These are phyloP conservation scores for Trifolium subterraneum DNA, from an alignment of 306 rosid genomes.

Conservation along the genomic window DNA sequence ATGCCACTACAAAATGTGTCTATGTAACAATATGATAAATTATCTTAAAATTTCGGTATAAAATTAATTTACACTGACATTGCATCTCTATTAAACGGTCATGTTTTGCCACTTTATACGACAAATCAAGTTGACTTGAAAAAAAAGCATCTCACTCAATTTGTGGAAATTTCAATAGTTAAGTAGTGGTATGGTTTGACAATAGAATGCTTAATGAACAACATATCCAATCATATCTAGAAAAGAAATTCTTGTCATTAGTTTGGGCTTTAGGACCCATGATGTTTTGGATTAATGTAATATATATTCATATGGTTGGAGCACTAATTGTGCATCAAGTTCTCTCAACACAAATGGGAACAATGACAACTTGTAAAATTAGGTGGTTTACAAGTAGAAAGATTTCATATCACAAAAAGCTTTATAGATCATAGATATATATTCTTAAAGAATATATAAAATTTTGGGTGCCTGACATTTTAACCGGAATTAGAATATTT, in stretches of 20 bases:
- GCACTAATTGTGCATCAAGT: constrained; percentile 9
- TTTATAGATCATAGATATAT: background rate
- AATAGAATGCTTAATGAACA: background rate
- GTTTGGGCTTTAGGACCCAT: background rate
- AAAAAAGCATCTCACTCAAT: background rate
- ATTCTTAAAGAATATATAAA: background rate
- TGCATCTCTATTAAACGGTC: background rate
- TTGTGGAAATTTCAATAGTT: background rate
- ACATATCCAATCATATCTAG: background rate
- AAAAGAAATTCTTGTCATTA: background rate
- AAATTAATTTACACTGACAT: too few relatives aligned
- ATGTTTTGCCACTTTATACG: too few relatives aligned
- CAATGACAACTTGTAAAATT: background rate
- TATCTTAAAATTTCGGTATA: too few relatives aligned
- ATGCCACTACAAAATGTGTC: background rate
- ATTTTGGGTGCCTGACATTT: background rate
- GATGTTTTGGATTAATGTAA: constrained; percentile 1
- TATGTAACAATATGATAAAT: background rate
- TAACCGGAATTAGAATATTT: too few relatives aligned
- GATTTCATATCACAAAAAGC: constrained; percentile 1
- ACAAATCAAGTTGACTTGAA: too few relatives aligned
- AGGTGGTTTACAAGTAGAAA: background rate
- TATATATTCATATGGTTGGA: background rate
- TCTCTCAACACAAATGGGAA: constrained; percentile 1
- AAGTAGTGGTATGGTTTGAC: background rate